These are phyloP conservation scores for Cucurbita argyrosperma DNA, from an alignment of 306 rosid species.

Conservation along the genomic window DNA sequence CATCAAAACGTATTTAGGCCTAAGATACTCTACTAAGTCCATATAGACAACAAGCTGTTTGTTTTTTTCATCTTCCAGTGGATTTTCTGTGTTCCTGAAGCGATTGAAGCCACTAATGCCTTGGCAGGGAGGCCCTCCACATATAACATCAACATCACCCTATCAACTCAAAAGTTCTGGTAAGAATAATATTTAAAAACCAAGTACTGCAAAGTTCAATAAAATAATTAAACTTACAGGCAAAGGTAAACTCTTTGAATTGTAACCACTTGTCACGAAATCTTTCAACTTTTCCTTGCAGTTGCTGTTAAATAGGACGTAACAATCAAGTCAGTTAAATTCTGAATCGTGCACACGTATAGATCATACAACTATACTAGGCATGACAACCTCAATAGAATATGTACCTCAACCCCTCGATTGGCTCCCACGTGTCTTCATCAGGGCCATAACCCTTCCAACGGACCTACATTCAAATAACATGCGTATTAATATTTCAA, in stretches of 20 bases:
- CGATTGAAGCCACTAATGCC: constrained; percentile 83
- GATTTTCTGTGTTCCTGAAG: constrained; percentile 31
- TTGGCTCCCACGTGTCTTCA: constrained; percentile 76
- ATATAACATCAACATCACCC: constrained; percentile 75
- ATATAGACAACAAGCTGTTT: constrained; percentile 43
- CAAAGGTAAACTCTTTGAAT: constrained; percentile 35
- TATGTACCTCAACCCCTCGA: constrained; percentile 35
- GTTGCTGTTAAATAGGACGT: constrained; percentile 21
- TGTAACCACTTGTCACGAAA: constrained; percentile 35
- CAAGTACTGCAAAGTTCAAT: not conserved
- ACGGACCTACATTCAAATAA: constrained; percentile 25
- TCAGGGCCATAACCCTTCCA: constrained; percentile 70
- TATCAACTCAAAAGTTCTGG: not conserved
- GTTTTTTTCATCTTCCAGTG: constrained; percentile 48
- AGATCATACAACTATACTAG: not conserved
- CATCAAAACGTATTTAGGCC: constrained; percentile 61
- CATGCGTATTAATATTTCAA: not conserved
- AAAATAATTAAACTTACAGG: constrained; percentile 32
- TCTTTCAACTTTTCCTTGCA: constrained; percentile 33
- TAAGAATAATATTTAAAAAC: not conserved
- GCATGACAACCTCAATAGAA: not conserved
- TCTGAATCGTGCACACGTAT: not conserved
- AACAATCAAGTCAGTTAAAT: not conserved
- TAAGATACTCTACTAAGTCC: constrained; percentile 44
- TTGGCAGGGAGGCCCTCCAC: constrained; percentile 94